A percentile compares a stretch with the other conserved stretches of the same genome.
Evolutionary conservation across 2,329 filamentous ascomycete species (phyloP).

Genomic region (Beauveria rudraprayagi): DNA sequence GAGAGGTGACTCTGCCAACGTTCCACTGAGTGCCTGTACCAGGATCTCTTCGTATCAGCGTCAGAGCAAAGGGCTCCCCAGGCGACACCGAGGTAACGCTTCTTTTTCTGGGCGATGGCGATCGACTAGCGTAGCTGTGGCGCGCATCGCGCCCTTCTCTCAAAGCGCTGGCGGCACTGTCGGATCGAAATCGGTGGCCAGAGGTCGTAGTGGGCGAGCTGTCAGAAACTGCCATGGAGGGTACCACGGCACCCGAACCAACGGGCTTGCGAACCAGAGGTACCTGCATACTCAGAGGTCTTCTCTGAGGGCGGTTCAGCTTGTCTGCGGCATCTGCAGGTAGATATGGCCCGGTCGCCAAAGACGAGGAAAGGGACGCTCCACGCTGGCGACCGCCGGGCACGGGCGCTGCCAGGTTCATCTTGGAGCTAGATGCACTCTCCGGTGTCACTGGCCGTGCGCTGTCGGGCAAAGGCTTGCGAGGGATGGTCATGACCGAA

Average conservation of each 20-base stretch:
- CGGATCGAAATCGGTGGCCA: background rate
- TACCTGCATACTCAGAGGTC: background rate
- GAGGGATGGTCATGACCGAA: slow-evolving; percentile 37
- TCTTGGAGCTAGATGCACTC: slow-evolving; percentile 4
- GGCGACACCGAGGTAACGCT: slow-evolving; percentile 21
- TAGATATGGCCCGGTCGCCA: slow-evolving; percentile 8
- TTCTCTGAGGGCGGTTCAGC: background rate
- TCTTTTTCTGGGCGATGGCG: slow-evolving; percentile 31
- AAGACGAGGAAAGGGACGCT: slow-evolving; percentile 12
- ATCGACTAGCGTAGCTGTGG: slow-evolving; percentile 16
- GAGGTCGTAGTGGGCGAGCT: slow-evolving; percentile 9
- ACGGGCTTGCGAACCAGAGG: slow-evolving; percentile 22
- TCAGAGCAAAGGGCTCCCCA: slow-evolving; percentile 44
- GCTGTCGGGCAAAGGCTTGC: slow-evolving; percentile 42
- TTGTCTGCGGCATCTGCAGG: slow-evolving; percentile 10
- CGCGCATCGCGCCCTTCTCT: background rate
- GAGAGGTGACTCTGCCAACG: slow-evolving; percentile 55
- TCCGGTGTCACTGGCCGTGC: slow-evolving; percentile 22
- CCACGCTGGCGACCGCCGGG: slow-evolving; percentile 14
- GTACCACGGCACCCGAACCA: slow-evolving; percentile 18
- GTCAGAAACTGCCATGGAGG: background rate
- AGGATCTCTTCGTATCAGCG: slow-evolving; percentile 67
- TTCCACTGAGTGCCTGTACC: slow-evolving; percentile 66
- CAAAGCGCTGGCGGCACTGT: background rate
- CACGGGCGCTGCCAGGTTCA: background rate